Conservation (phyloP, 768 basidiomycete genomes). For the Phylloporus rhodoxanthus region DNA sequence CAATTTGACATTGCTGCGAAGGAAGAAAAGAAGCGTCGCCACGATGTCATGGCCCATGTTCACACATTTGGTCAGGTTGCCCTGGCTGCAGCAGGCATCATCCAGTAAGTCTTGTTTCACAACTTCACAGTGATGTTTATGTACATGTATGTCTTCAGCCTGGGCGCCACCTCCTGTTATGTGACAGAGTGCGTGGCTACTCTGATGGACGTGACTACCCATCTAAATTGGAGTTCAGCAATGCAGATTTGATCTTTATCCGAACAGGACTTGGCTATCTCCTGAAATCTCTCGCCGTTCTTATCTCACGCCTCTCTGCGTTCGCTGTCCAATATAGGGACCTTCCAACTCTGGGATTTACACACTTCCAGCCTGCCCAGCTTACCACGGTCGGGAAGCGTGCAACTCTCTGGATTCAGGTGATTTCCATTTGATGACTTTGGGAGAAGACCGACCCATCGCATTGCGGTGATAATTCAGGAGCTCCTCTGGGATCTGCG, state of each 20-base stretch:
- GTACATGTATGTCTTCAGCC: slow-evolving; percentile 35
- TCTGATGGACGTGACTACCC: slow-evolving; percentile 3
- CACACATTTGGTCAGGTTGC: slow-evolving; percentile 94
- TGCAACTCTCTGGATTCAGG: slow-evolving; percentile 94
- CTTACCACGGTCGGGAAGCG: slow-evolving; percentile 97
- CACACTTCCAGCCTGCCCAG: slow-evolving; percentile 98
- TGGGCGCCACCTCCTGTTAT: slow-evolving; percentile 98
- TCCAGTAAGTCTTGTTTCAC: slow-evolving; percentile 56
- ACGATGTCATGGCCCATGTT: slow-evolving; percentile 99
- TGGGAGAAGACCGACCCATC: background rate
- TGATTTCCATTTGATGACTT: slow-evolving; percentile 22
- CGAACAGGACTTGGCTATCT: slow-evolving; percentile 81
- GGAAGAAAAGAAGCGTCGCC: slow-evolving; percentile 95
- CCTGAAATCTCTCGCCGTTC: slow-evolving; percentile 78
- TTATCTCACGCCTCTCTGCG: slow-evolving; percentile 80
- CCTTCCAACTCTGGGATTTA: slow-evolving; percentile 93
- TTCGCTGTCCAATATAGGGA: slow-evolving; percentile 85
- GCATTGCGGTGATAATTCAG: slow-evolving; percentile 29
- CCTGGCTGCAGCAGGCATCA: slow-evolving; percentile 92
- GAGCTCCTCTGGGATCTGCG: slow-evolving; percentile 96
- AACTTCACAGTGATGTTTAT: slow-evolving; percentile 8
- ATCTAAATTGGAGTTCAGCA: slow-evolving; percentile 45
- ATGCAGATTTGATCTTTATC: slow-evolving; percentile 97
- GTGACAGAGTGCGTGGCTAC: slow-evolving; percentile 79
- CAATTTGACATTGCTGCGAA: slow-evolving; percentile 89